Conservation (phyloP, 495 filamentous ascomycete species). For the Podospora bellae-mahoneyi region DNA sequence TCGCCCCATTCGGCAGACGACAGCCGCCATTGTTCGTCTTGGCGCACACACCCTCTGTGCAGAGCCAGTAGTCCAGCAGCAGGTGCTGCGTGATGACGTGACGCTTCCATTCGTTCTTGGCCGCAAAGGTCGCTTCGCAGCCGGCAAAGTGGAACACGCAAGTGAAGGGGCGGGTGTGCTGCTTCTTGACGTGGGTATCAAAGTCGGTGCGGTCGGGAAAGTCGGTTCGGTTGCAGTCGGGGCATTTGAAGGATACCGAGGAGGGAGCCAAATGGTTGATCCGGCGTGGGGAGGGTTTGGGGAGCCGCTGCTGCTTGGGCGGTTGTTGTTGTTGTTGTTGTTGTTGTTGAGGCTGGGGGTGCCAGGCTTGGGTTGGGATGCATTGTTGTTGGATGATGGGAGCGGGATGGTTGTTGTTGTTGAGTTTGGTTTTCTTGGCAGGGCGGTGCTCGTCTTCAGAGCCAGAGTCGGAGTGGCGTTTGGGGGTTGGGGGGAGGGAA, state of each 20-base stretch:
- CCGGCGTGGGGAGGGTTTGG: slow-evolving; percentile 4
- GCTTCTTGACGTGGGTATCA: slow-evolving; percentile 49
- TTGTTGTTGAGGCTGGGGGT: slow-evolving; percentile 1
- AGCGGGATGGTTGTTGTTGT: slow-evolving; percentile 19
- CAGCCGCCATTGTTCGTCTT: slow-evolving; percentile 22
- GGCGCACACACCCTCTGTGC: slow-evolving; percentile 63
- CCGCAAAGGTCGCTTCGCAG: slow-evolving; percentile 70
- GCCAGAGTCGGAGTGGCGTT: slow-evolving; percentile 25
- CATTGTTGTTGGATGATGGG: background rate
- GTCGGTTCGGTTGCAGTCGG: slow-evolving; percentile 25
- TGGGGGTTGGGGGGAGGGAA: slow-evolving; percentile 23
- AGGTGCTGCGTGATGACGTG: slow-evolving; percentile 83
- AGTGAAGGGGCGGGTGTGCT: slow-evolving; percentile 62
- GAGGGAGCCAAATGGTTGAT: background rate
- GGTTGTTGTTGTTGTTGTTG: background rate
- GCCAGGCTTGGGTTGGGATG: background rate
- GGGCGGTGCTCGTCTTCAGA: slow-evolving; percentile 22
- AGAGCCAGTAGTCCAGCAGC: slow-evolving; percentile 74
- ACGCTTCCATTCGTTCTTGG: slow-evolving; percentile 93
- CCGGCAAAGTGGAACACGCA: slow-evolving; percentile 78
- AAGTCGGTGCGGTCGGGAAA: slow-evolving; percentile 42
- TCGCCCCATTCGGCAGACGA: slow-evolving; percentile 46
- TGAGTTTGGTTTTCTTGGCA: slow-evolving; percentile 11
- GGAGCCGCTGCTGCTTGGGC: background rate
- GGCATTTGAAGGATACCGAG: slow-evolving; percentile 17